Evolutionary conservation across 1,284 basidiomycete species (phyloP).

Genomic region (Pterulicium gracile): DNA sequence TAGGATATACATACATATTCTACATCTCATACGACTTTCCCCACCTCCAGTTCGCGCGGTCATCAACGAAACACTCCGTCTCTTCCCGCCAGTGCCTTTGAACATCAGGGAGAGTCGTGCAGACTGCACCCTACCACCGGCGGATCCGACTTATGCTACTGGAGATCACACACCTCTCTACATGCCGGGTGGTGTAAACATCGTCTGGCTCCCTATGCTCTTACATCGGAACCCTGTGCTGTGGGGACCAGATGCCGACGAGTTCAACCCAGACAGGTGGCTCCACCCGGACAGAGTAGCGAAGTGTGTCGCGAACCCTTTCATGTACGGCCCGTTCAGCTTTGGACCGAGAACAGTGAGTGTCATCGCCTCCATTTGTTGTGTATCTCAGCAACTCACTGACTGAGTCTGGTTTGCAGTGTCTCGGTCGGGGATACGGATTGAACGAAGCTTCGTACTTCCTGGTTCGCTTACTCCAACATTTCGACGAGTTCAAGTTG

Average conservation of each 20-base stretch:
- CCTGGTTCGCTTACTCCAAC: conserved; percentile 53
- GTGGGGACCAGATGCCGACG: conserved; percentile 61
- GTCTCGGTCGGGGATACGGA: conserved; percentile 64
- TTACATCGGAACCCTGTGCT: conserved; percentile 48
- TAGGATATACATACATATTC: conserved; percentile 1
- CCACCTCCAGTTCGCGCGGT: conserved; percentile 49
- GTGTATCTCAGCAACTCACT: conserved; percentile 4
- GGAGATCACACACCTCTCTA: conserved; percentile 31
- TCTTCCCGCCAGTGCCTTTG: conserved; percentile 64
- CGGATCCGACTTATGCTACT: conserved; percentile 31
- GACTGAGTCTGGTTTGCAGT: conserved; percentile 25
- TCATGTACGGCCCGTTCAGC: conserved; percentile 62
- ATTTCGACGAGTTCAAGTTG: conserved; percentile 46
- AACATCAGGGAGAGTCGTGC: conserved; percentile 49
- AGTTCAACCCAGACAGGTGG: conserved; percentile 66
- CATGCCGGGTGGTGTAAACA: conserved; percentile 45
- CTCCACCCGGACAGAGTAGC: conserved; percentile 38
- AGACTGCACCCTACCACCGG: conserved; percentile 36
- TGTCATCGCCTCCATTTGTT: conserved; percentile 5
- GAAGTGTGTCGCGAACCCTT: conserved; percentile 42
- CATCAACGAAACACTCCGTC: conserved; percentile 59
- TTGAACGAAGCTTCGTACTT: conserved; percentile 65
- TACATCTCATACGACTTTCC: conserved; percentile 1
- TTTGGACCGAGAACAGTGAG: conserved; percentile 46
- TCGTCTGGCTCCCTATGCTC: conserved; percentile 47